phyloP scores from a whole-genome alignment of 1,139 yeast genomes.

The Saccharomycopsis hybrid region DNA sequence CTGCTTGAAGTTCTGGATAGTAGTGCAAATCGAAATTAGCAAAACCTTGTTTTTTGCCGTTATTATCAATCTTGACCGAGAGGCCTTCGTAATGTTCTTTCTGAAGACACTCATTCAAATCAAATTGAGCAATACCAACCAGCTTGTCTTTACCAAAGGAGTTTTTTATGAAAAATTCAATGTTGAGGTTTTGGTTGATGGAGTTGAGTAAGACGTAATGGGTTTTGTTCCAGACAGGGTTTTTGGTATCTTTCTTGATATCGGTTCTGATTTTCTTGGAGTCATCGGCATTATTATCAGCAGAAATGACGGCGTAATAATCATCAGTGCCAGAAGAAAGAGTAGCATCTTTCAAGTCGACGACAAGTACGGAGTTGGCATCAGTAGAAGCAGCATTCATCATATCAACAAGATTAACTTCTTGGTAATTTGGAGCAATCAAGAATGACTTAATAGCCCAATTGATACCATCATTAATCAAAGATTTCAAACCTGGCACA shows the following conservation, averaged over 20 bases:
- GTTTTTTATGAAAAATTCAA: conserved; percentile 42
- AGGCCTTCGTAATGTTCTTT: conserved; percentile 32
- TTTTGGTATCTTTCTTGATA: conserved; percentile 46
- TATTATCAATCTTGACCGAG: conserved; percentile 24
- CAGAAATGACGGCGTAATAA: conserved; percentile 35
- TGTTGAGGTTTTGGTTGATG: conserved; percentile 50
- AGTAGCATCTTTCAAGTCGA: conserved; percentile 49
- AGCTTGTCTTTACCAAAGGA: conserved; percentile 47
- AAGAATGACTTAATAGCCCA: conserved; percentile 58
- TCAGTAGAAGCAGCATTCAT: conserved; percentile 58
- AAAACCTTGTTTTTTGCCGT: conserved; percentile 24
- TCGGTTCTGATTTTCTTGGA: conserved; percentile 43
- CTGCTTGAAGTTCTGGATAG: conserved; percentile 21
- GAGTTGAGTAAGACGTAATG: conserved; percentile 51
- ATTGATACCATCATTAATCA: conserved; percentile 62
- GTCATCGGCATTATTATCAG: conserved; percentile 38
- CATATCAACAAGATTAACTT: conserved; percentile 65
- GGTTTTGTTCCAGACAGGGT: conserved; percentile 63
- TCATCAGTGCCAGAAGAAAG: conserved; percentile 44
- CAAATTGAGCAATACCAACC: conserved; percentile 51
- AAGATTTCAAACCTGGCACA: conserved; percentile 71
- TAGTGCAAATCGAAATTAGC: conserved; percentile 15
- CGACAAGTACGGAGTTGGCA: conserved; percentile 61
- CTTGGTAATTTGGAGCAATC: conserved; percentile 78
- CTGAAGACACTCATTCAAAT: conserved; percentile 54